Percentiles rank a stretch among this genome's conserved stretches.
These are phyloP conservation scores for Syzygium malaccense DNA, from an alignment of 441 rosid species.

Conservation along the genomic window DNA sequence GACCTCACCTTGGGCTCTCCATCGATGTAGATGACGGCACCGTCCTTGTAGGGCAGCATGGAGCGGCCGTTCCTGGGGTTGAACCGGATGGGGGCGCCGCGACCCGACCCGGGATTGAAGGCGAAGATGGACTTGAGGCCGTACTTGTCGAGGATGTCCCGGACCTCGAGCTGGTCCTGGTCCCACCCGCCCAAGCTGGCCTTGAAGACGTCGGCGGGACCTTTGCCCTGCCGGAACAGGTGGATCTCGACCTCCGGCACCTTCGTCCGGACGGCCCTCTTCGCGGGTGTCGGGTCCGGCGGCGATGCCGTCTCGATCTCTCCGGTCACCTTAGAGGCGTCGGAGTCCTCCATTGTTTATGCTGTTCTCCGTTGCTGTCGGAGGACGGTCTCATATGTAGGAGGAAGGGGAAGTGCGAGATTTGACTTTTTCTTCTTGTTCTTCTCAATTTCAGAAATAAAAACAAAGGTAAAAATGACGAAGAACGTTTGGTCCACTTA, in stretches of 20 bases:
- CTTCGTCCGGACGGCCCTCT: conserved; percentile 29
- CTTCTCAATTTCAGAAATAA: not conserved
- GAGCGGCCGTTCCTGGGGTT: conserved; percentile 71
- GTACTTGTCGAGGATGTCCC: conserved; percentile 62
- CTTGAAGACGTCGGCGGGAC: conserved; percentile 79
- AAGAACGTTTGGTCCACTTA: too few species aligned
- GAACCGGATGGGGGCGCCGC: conserved; percentile 75
- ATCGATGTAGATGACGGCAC: conserved; percentile 59
- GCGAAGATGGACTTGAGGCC: conserved; percentile 70
- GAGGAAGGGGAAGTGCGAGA: not conserved
- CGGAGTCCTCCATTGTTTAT: not conserved
- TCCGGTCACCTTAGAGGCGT: conserved; percentile 7
- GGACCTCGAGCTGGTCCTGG: conserved; percentile 81
- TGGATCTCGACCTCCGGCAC: conserved; percentile 80
- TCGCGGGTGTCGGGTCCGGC: conserved; percentile 2
- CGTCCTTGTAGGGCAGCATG: conserved; percentile 55
- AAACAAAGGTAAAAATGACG: not conserved
- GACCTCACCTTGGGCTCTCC: conserved; percentile 70
- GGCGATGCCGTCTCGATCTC: conserved; percentile 46
- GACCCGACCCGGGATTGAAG: conserved; percentile 55
- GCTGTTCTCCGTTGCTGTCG: not conserved
- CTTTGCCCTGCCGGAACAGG: conserved; percentile 58
- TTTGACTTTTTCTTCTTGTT: not conserved
- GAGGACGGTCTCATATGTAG: not conserved
- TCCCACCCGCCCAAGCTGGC: conserved; percentile 73